Conservation (phyloP, 768 basidiomycete genomes). For the Lyophyllum shimeji region DNA sequence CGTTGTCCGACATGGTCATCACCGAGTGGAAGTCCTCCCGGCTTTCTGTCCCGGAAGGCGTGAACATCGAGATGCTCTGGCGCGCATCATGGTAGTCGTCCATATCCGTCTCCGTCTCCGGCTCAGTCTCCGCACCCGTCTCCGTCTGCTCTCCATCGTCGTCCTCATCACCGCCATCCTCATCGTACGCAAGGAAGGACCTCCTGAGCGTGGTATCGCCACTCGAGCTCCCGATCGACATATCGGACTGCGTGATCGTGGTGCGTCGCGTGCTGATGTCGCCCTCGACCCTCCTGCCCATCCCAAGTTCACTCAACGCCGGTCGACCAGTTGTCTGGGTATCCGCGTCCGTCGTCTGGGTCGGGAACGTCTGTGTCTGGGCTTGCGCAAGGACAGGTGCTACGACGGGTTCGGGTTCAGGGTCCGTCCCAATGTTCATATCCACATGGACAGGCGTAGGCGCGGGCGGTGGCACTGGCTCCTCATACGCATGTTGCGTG, state of each 20-base stretch:
- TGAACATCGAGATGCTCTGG: constrained; percentile 65
- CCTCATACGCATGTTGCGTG: constrained; percentile 43
- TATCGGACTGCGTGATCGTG: constrained; percentile 49
- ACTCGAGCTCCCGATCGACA: constrained; percentile 28
- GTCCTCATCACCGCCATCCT: constrained; percentile 26
- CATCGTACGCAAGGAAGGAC: constrained; percentile 33
- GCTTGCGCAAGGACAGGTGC: constrained; percentile 25
- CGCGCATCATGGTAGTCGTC: constrained; percentile 82
- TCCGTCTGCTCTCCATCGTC: constrained; percentile 63
- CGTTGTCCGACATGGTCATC: constrained; percentile 69
- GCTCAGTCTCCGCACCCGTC: constrained; percentile 66
- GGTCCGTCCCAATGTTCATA: constrained; percentile 36
- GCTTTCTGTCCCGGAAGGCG: constrained; percentile 53
- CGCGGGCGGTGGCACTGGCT: constrained; percentile 25
- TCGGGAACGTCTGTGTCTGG: constrained; percentile 36
- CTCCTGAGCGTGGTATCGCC: constrained; percentile 44
- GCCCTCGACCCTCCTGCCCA: constrained; percentile 7
- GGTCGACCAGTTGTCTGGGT: constrained; percentile 21
- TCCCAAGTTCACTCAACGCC: constrained; percentile 17
- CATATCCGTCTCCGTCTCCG: constrained; percentile 65
- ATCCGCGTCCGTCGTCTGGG: constrained; percentile 30
- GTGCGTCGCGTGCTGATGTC: constrained; percentile 31
- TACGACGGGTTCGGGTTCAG: constrained; percentile 24
- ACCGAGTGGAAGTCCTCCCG: constrained; percentile 77
- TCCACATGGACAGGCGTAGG: constrained; percentile 30